phyloP scores from a whole-genome alignment of 2,329 filamentous ascomycete genomes.

The Colletotrichum sp. region DNA sequence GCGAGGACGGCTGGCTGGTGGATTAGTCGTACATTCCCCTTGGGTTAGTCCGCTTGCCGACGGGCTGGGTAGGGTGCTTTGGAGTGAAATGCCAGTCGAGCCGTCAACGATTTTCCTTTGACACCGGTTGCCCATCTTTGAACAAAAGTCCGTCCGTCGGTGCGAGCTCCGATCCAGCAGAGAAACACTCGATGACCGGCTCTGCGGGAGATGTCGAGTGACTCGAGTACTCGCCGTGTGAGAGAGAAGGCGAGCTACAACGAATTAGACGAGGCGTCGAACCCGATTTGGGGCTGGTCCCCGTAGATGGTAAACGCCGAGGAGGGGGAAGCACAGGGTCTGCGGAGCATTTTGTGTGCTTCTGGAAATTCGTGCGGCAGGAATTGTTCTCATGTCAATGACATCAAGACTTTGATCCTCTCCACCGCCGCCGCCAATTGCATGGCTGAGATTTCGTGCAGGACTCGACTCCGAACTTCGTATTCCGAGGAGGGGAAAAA shows the following conservation, averaged over 20 bases:
- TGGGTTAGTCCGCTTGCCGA: not conserved
- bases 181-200: conserved; percentile 3
- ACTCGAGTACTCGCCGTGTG: not conserved
- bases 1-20: not conserved
- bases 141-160: not conserved
- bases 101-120: not conserved
- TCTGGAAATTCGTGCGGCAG: not conserved
- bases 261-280: not conserved
- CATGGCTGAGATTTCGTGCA: not conserved
- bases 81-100: not conserved
- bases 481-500: not conserved
- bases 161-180: not conserved
- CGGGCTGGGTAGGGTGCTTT: not conserved
- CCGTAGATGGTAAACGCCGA: not conserved
- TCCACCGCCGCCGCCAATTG: not conserved
- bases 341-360: not conserved
- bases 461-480: not conserved
- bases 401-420: conserved; percentile 13
- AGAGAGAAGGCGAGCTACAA: not conserved
- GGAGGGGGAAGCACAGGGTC: not conserved
- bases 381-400: conserved; percentile 5
- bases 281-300: not conserved
- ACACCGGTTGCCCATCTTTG: not conserved
- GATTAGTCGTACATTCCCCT: not conserved
- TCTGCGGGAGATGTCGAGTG: not conserved